Evolutionary conservation across 306 rosid genomes (phyloP).

Genomic region (Dryas alaskensis): DNA sequence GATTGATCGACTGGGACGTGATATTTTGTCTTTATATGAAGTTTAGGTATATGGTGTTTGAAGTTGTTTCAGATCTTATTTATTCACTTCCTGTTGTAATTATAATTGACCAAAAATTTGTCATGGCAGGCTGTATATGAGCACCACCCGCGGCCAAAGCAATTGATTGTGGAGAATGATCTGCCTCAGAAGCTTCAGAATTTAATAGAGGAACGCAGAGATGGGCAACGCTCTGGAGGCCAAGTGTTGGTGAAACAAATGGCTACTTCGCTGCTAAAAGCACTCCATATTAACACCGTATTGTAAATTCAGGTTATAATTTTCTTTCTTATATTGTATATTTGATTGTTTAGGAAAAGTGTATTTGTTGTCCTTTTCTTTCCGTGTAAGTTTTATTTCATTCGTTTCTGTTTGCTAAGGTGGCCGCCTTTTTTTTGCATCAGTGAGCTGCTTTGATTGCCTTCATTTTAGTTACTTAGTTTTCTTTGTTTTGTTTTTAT

Average conservation of each 20-base stretch:
- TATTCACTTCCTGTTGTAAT: neutral
- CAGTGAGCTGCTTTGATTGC: constrained; percentile 7
- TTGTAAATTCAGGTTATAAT: constrained; percentile 47
- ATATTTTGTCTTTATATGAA: no score
- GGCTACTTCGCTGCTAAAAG: constrained; percentile 97
- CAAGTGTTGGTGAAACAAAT: constrained; percentile 97
- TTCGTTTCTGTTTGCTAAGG: neutral
- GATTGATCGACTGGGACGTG: neutral
- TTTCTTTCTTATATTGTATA: constrained; percentile 14
- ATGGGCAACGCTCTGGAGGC: constrained; percentile 79
- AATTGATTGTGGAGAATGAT: constrained; percentile 96
- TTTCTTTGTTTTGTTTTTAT: neutral
- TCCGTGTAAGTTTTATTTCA: neutral
- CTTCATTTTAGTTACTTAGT: neutral
- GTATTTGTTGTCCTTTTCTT: neutral
- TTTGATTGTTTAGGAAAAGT: constrained; percentile 12
- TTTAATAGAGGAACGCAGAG: constrained; percentile 92
- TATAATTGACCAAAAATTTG: constrained; percentile 1
- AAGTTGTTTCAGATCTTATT: neutral
- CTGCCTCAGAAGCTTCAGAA: constrained; percentile 91
- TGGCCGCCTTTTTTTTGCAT: neutral
- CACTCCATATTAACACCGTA: constrained; percentile 94
- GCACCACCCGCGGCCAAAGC: constrained; percentile 98
- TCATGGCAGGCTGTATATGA: constrained; percentile 85
- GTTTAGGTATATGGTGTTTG: no score